Percentiles rank a stretch among this genome's conserved stretches.
Conservation (phyloP, 306 rosid species). For the Quercus gilva region DNA sequence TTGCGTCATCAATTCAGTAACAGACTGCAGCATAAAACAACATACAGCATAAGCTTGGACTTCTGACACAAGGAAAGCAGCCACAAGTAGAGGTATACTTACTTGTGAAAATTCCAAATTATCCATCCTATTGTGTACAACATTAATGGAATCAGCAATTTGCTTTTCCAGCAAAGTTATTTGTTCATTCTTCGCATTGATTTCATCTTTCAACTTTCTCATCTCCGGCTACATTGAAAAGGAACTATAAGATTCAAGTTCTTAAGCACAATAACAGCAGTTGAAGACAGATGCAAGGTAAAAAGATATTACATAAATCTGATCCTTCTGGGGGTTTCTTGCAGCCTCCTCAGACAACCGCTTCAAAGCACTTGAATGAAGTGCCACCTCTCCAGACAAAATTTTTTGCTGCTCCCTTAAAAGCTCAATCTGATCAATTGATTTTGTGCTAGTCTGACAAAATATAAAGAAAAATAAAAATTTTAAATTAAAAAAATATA, state of each 20-base stretch:
- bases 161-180: conserved; percentile 77
- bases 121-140: conserved; percentile 53
- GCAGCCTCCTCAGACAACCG: conserved; percentile 78
- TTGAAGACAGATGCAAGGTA: conserved; percentile 12
- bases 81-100: conserved; percentile 30
- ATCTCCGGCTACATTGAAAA: conserved; percentile 56
- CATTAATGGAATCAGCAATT: conserved; percentile 49
- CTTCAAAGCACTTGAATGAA: conserved; percentile 87
- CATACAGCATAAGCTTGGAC: conserved; percentile 20
- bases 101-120: conserved; percentile 70
- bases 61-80: conserved; percentile 23
- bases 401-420: conserved; percentile 88
- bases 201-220: conserved; percentile 71
- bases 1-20: conserved; percentile 70
- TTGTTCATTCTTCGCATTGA: conserved; percentile 69
- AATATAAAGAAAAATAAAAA: conserved; percentile 1
- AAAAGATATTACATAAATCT: conserved; percentile 57
- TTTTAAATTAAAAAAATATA: not conserved
- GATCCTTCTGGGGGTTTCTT: conserved; percentile 68
- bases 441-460: conserved; percentile 71
- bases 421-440: conserved; percentile 80
- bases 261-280: conserved; percentile 27
- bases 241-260: conserved; percentile 23
- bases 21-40: conserved; percentile 60
- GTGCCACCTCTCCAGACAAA: conserved; percentile 92